Percentiles rank a stretch among this genome's conserved stretches.
phyloP scores from a whole-genome alignment of 305 asterid genomes.

The Euphrasia arctica region DNA sequence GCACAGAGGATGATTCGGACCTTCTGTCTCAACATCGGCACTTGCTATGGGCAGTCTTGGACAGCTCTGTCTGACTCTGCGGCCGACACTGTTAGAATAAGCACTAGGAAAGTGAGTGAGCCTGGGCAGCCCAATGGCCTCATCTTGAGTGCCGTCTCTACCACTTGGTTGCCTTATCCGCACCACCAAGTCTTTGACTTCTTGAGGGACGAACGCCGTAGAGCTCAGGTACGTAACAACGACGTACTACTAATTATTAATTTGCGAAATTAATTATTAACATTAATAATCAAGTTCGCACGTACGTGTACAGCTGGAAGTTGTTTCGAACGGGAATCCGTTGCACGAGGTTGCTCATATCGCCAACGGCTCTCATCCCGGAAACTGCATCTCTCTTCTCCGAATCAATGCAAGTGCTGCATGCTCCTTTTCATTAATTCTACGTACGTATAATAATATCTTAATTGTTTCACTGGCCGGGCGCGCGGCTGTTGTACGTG shows the following conservation, averaged over 20 bases:
- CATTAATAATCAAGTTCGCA: too few species aligned
- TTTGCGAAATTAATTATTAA: too few species aligned
- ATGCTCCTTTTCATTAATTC: too few species aligned
- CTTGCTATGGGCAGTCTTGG: constrained; percentile 81
- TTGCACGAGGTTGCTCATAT: constrained; percentile 93
- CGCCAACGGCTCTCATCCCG: constrained; percentile 94
- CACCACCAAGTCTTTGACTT: constrained; percentile 76
- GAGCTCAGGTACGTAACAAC: constrained; percentile 58
- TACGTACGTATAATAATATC: background rate
- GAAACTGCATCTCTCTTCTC: constrained; percentile 86
- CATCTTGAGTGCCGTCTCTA: constrained; percentile 72
- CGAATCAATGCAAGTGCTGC: constrained; percentile 69
- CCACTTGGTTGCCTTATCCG: constrained; percentile 67
- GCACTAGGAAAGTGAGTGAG: constrained; percentile 68
- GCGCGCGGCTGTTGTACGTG: background rate
- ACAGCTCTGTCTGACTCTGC: constrained; percentile 84
- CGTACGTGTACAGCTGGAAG: constrained; percentile 56
- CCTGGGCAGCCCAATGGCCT: constrained; percentile 87
- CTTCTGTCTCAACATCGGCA: constrained; percentile 69
- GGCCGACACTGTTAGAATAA: constrained; percentile 70
- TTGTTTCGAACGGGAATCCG: constrained; percentile 84
- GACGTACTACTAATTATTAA: too few species aligned
- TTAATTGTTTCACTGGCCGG: too few species aligned
- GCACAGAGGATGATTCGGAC: constrained; percentile 83
- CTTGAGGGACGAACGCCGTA: constrained; percentile 74